phyloP scores from a whole-genome alignment of 2,329 filamentous ascomycete species.

The Xylariales sp. region DNA sequence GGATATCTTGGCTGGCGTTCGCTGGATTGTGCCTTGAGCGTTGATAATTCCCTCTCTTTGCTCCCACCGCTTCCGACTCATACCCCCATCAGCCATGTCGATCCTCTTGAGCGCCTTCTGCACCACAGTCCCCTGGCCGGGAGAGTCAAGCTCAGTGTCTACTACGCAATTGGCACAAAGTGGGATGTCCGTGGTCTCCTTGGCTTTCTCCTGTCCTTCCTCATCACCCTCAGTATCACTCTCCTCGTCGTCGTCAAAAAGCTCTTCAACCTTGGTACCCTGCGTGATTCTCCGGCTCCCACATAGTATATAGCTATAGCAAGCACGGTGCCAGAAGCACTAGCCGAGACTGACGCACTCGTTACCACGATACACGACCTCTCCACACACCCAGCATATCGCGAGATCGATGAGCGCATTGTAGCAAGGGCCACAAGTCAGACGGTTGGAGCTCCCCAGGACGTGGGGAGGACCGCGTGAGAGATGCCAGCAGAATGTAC shows the following conservation, averaged over 20 bases:
- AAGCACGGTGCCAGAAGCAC: conserved; percentile 56
- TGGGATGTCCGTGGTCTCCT: conserved; percentile 43
- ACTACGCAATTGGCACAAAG: conserved; percentile 44
- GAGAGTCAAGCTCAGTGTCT: conserved; percentile 33
- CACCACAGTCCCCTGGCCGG: conserved; percentile 27
- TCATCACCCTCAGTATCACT: neutral
- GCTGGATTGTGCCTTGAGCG: conserved; percentile 13
- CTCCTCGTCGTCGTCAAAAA: conserved; percentile 24
- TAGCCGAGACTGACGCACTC: conserved; percentile 55
- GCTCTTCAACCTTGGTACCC: conserved; percentile 29
- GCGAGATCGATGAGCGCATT: conserved; percentile 45
- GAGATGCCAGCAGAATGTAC: conserved; percentile 50
- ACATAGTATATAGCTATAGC: conserved; percentile 52
- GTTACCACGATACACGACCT: conserved; percentile 46
- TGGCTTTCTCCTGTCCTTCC: conserved; percentile 15
- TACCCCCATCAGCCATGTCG: conserved; percentile 39
- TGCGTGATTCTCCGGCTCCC: conserved; percentile 35
- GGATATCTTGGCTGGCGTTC: conserved; percentile 10
- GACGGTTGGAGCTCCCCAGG: conserved; percentile 42
- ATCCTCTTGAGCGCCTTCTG: conserved; percentile 39
- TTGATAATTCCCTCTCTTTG: conserved; percentile 20
- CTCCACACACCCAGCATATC: conserved; percentile 55
- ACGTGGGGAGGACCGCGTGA: conserved; percentile 31
- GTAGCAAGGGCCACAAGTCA: conserved; percentile 46
- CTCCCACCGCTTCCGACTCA: conserved; percentile 41